Conservation (phyloP, 164 flowering plant genomes). For the Amborella trichopoda region DNA sequence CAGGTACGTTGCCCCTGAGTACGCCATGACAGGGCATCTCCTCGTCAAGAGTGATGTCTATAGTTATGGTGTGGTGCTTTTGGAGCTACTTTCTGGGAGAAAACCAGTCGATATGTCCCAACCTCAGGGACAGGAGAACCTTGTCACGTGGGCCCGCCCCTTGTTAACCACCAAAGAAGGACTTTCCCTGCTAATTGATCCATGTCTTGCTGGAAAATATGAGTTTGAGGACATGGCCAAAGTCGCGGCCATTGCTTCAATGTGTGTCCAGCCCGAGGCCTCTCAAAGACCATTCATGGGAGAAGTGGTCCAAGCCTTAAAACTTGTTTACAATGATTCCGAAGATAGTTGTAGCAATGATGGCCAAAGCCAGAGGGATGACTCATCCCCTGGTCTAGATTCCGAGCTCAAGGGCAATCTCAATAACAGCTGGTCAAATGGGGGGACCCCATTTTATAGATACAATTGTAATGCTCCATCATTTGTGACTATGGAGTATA, state of each 20-base stretch:
- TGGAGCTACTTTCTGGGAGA: conserved; percentile 83
- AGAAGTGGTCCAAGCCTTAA: conserved; percentile 94
- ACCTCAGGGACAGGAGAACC: conserved; percentile 74
- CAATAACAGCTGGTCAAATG: conserved; percentile 46
- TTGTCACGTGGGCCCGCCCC: conserved; percentile 90
- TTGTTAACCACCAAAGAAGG: conserved; percentile 71
- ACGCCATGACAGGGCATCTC: conserved; percentile 98
- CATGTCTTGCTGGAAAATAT: conserved; percentile 37
- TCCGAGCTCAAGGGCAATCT: conserved; percentile 23
- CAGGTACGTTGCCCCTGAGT: conserved; percentile 89
- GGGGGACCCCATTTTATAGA: conserved; percentile 41
- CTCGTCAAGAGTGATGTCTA: conserved; percentile 96
- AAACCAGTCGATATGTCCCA: conserved; percentile 94
- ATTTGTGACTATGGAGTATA: conserved; percentile 15
- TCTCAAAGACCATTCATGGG: conserved; percentile 96
- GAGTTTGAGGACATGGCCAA: conserved; percentile 60
- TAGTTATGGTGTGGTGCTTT: conserved; percentile 95
- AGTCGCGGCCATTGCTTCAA: conserved; percentile 95
- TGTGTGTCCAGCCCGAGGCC: conserved; percentile 96
- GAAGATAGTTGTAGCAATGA: conserved; percentile 44
- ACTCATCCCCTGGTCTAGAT: conserved; percentile 36
- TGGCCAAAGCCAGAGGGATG: conserved; percentile 44
- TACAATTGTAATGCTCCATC: conserved; percentile 27
- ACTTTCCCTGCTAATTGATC: conserved; percentile 46
- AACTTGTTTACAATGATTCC: conserved; percentile 64